Conservation (phyloP, 129 eudicot species). For the Centaurea solstitialis region DNA sequence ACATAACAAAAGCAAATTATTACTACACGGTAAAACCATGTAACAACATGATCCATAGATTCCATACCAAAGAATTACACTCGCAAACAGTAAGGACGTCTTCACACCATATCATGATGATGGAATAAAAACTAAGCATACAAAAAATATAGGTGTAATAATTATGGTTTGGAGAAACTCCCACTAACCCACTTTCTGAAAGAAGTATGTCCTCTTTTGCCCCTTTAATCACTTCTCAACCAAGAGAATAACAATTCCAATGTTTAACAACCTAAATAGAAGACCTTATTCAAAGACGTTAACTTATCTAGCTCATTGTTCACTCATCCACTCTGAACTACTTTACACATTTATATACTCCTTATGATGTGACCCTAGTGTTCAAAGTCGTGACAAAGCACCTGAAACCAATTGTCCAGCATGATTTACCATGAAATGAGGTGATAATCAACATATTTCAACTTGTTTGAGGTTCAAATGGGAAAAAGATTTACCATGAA, state of each 20-base stretch:
- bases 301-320: not conserved
- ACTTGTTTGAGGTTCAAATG: not conserved
- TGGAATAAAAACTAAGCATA: not conserved
- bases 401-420: not conserved
- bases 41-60: slow-evolving; percentile 3
- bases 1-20: not conserved
- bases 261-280: not conserved
- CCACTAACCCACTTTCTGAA: not conserved
- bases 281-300: not conserved
- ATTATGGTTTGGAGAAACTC: not conserved
- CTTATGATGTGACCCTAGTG: not conserved
- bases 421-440: not conserved
- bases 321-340: not conserved
- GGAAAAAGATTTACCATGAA: not conserved
- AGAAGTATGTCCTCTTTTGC: not conserved
- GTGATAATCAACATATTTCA: not conserved
- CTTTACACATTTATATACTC: not conserved
- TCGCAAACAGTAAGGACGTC: not conserved
- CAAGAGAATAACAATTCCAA: not conserved
- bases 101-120: not conserved
- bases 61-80: not conserved
- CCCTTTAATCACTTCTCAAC: not conserved
- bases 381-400: not conserved
- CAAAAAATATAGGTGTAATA: not conserved
- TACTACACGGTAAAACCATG: not conserved